A percentile compares a stretch with the other conserved stretches of the same genome.
Evolutionary conservation across 768 basidiomycete genomes (phyloP).

Genomic region (Astraeus odoratus): DNA sequence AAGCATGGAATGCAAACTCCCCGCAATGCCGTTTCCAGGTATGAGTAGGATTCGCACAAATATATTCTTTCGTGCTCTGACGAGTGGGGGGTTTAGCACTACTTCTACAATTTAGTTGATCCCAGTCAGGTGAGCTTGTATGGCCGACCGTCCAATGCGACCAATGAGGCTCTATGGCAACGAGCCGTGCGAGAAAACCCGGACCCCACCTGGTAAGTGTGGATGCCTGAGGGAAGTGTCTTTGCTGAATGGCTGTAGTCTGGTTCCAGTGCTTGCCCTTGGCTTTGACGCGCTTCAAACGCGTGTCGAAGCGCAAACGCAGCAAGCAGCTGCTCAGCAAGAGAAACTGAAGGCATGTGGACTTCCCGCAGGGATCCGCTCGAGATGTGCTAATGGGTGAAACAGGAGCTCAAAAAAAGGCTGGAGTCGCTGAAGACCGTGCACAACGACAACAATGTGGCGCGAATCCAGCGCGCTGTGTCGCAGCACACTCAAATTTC

Average conservation of each 20-base stretch:
- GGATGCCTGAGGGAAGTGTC: neutral
- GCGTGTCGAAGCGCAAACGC: conserved; percentile 69
- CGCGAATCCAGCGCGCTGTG: conserved; percentile 58
- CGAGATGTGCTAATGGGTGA: conserved; percentile 5
- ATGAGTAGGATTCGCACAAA: neutral
- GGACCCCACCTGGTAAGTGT: conserved; percentile 60
- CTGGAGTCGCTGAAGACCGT: conserved; percentile 53
- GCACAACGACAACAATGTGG: conserved; percentile 59
- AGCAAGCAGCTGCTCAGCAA: conserved; percentile 59
- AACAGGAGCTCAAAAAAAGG: conserved; percentile 60
- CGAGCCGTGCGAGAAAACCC: conserved; percentile 78
- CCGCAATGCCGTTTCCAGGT: conserved; percentile 80
- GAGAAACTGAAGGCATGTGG: conserved; percentile 50
- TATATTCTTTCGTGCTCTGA: neutral
- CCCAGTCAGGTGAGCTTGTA: conserved; percentile 60
- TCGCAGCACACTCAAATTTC: conserved; percentile 61
- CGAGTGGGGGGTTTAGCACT: conserved; percentile 42
- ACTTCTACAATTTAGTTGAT: conserved; percentile 81
- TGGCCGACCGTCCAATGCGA: conserved; percentile 63
- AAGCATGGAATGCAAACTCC: conserved; percentile 66
- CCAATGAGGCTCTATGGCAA: conserved; percentile 69
- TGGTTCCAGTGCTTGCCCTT: conserved; percentile 72
- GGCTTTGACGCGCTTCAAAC: conserved; percentile 79
- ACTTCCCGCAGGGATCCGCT: neutral
- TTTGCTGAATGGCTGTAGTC: conserved; percentile 32